Conservation (phyloP, 306 rosid species). For the Dryas alaskensis region DNA sequence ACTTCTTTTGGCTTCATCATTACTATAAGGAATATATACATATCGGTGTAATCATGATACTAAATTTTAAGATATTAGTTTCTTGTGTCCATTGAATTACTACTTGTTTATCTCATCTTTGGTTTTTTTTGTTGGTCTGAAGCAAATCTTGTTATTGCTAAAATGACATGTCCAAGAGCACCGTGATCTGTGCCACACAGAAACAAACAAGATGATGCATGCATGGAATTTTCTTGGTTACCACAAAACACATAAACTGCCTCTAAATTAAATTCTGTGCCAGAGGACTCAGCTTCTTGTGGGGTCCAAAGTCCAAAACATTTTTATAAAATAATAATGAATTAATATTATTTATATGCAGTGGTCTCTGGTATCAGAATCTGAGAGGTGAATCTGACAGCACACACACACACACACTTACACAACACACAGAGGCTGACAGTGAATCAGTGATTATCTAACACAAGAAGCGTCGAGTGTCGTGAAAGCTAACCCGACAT, state of each 20-base stretch:
- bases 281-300: not conserved
- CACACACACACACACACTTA: not conserved
- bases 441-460: slow-evolving; percentile 26
- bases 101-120: too few relatives aligned
- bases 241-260: not conserved
- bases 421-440: not conserved
- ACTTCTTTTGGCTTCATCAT: not conserved
- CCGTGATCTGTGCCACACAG: not conserved
- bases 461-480: slow-evolving; percentile 12
- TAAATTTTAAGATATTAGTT: too few relatives aligned
- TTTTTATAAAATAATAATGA: too few relatives aligned
- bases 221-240: slow-evolving; percentile 11
- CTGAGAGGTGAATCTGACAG: slow-evolving; percentile 13
- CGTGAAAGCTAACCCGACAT: slow-evolving; percentile 24
- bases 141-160: too few relatives aligned
- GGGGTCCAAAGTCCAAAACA: not conserved
- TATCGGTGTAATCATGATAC: not conserved
- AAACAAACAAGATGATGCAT: not conserved
- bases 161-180: not conserved
- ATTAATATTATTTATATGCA: not conserved
- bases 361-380: not conserved
- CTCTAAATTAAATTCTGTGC: not conserved
- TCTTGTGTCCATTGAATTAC: too few relatives aligned
- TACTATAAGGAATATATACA: not conserved
- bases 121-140: too few relatives aligned